Base-by-base conservation (phyloP, 2,329 filamentous ascomycete genomes). In the Ceratocystis cubensis region DNA sequence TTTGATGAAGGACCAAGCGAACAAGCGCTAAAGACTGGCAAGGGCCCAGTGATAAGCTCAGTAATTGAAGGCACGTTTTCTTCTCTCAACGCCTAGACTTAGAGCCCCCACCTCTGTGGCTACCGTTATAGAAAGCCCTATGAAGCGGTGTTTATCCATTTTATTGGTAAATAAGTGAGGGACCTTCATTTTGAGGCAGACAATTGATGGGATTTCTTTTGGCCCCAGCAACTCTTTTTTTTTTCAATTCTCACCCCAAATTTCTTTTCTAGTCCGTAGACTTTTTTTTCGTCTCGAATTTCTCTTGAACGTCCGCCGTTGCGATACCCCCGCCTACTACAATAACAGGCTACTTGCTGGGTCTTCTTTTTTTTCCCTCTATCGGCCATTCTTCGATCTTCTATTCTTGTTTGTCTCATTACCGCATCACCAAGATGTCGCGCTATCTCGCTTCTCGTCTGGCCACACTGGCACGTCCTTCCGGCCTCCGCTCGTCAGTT, bases 401-500 rank as follows among this genome's bases (percentile, higher is more conserved):
- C 22, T 62, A 20, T 13, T 61, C 46, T 37, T 17, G 41, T 37
- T n/a, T 65, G 7, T n/a, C 57, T 45, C 37, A 30, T n/a, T 45
- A 56, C 59, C 44, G n/a, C 48, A 61, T 62, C 33, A n/a, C 61
- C 33, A 68, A 7, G 25, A 68, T 68, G 67, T 68, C 67, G 62
- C 67, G 67, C 33, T 68, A 66, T 50, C 37, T 68, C 17, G 61
- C 67, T 61, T 64, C 67, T 56, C 67, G 67, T 57, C 59, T 68
- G 65, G 67, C 67, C 62, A 65, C 67, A 28, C 61, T 66, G 53
- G 67, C 65, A 25, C 61, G 65, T 41, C 65, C 65, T 64, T 45
- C 57, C 53, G 50, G 62, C 57, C 33, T 62, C 28, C 65, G 67
- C 53, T 65, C 67, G n/a, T 41, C 53, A 22, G 57, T 28, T 28